A percentile compares a stretch with the other conserved stretches of the same genome.
Evolutionary conservation across 495 filamentous ascomycete genomes (phyloP).

Genomic region (Trichocladium uniseriatum): DNA sequence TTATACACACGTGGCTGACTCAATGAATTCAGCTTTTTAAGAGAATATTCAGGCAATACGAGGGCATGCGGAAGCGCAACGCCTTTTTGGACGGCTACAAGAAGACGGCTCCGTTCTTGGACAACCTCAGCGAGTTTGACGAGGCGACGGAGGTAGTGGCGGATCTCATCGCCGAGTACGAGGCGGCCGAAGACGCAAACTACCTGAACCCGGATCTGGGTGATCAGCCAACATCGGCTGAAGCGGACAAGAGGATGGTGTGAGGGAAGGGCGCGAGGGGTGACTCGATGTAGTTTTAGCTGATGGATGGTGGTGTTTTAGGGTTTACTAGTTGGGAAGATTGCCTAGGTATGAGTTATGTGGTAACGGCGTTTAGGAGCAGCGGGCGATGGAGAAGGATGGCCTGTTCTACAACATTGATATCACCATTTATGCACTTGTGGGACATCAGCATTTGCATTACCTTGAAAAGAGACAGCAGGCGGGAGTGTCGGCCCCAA

Average conservation of each 20-base stretch:
- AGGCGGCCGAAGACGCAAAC: slow-evolving; percentile 81
- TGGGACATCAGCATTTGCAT: too few species aligned
- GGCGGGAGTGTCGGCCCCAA: too few species aligned
- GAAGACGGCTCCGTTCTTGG: slow-evolving; percentile 82
- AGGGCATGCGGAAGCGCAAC: slow-evolving; percentile 87
- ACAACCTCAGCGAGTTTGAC: slow-evolving; percentile 90
- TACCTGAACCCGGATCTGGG: slow-evolving; percentile 68
- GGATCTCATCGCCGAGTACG: slow-evolving; percentile 86
- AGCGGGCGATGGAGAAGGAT: background rate
- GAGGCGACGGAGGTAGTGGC: slow-evolving; percentile 81
- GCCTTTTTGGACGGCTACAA: slow-evolving; percentile 94
- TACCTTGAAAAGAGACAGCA: too few species aligned
- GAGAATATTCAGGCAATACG: slow-evolving; percentile 81
- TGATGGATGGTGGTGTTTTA: background rate
- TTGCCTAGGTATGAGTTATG: background rate
- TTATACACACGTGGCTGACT: background rate
- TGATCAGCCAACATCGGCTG: slow-evolving; percentile 34
- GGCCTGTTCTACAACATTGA: background rate
- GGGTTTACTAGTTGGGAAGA: background rate
- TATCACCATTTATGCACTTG: background rate
- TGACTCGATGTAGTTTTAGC: background rate
- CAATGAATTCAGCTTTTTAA: slow-evolving; percentile 59
- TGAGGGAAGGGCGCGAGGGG: background rate
- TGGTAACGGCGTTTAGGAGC: slow-evolving; percentile 7
- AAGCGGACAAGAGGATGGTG: slow-evolving; percentile 37